Percentiles rank a stretch among this genome's conserved stretches.
These are phyloP conservation scores for Amphichorda felina DNA, from an alignment of 2,329 filamentous ascomycete genomes.

Conservation along the genomic window DNA sequence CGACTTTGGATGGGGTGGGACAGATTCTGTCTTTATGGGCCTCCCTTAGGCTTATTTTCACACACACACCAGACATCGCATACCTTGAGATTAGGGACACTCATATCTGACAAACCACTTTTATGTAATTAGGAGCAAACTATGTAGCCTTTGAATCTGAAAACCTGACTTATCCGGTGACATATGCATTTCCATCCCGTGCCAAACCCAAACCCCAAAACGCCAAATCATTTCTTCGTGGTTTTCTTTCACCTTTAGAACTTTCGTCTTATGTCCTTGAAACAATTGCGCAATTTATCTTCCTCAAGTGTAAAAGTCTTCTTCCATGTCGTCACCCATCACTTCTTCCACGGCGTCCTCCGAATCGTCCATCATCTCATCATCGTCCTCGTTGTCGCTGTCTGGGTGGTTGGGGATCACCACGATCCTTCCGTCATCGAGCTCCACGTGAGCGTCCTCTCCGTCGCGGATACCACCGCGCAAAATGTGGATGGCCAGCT, in stretches of 20 bases:
- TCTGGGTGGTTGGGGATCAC: constrained; percentile 74
- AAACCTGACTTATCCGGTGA: no score
- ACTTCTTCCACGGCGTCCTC: constrained; percentile 64
- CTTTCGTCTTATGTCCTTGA: no score
- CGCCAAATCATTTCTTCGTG: not conserved
- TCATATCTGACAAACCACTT: no score
- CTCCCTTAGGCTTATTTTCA: constrained; percentile 8
- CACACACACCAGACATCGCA: no score
- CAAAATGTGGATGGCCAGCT: constrained; percentile 81
- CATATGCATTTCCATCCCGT: no score
- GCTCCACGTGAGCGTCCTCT: constrained; percentile 67
- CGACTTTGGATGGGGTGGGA: constrained; percentile 32
- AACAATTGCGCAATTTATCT: no score
- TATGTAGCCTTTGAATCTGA: no score
- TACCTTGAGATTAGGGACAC: no score
- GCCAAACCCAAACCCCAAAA: no score
- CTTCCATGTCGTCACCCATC: constrained; percentile 46
- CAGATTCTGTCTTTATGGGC: constrained; percentile 17
- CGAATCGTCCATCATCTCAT: constrained; percentile 49
- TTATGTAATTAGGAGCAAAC: no score
- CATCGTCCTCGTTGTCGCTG: constrained; percentile 60
- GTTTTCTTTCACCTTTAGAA: not conserved
- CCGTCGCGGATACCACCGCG: constrained; percentile 77
- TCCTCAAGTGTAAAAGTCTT: constrained; percentile 38
- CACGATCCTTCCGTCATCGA: constrained; percentile 67